phyloP scores from a whole-genome alignment of 176 grass and related monocot genomes.

The Eleusine coracana region DNA sequence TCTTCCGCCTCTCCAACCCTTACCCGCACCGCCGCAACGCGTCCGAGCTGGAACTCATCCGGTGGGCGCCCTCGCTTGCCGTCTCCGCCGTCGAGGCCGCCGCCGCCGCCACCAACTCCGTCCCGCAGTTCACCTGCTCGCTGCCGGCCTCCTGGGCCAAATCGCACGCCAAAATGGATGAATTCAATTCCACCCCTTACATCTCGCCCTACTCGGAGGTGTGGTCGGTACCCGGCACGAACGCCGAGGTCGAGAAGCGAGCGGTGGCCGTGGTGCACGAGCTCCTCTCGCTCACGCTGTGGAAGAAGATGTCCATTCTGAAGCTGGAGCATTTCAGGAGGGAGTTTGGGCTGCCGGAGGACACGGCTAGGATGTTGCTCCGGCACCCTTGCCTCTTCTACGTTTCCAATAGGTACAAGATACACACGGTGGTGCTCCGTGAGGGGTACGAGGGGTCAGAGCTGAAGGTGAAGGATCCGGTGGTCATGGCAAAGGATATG shows the following conservation, averaged over 20 bases:
- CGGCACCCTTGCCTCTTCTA: slow-evolving; percentile 84
- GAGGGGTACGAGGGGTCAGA: slow-evolving; percentile 72
- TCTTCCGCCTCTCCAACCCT: slow-evolving; percentile 75
- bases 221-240: not conserved
- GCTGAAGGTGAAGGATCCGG: slow-evolving; percentile 71
- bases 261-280: slow-evolving; percentile 71
- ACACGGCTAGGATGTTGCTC: slow-evolving; percentile 61
- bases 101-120: slow-evolving; percentile 2
- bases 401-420: slow-evolving; percentile 79
- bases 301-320: slow-evolving; percentile 83
- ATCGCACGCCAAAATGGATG: slow-evolving; percentile 61
- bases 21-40: slow-evolving; percentile 59
- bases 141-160: slow-evolving; percentile 66
- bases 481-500: slow-evolving; percentile 70
- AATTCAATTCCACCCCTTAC: slow-evolving; percentile 84
- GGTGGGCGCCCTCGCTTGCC: slow-evolving; percentile 68
- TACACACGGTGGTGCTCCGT: slow-evolving; percentile 78
- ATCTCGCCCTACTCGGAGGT: slow-evolving; percentile 72
- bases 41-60: slow-evolving; percentile 72
- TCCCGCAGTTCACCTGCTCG: slow-evolving; percentile 65
- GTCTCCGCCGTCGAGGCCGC: slow-evolving; percentile 55
- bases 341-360: slow-evolving; percentile 69
- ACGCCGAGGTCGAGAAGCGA: slow-evolving; percentile 59
- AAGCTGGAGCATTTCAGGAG: slow-evolving; percentile 93
- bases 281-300: slow-evolving; percentile 72